Evolutionary conservation across 805 yeast genomes (phyloP), one percentile per base, ranked within the genome.

Genomic region (Metschnikowia corniflorae): DNA sequence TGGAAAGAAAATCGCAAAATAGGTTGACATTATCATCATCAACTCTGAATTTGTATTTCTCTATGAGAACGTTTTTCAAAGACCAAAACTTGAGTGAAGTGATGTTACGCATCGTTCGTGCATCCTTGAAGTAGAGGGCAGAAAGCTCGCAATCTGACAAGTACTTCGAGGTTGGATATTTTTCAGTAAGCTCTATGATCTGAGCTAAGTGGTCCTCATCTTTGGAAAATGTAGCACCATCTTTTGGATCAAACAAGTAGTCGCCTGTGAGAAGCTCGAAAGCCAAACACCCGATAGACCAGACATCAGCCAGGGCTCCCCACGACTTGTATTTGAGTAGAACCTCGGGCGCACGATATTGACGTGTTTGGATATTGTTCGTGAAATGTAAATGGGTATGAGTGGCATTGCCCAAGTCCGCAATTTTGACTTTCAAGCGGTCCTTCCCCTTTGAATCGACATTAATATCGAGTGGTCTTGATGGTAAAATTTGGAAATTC

Each of bases 131-230:
- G 51, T 77, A 73, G 54, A 79, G 76, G 40, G 75, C 55, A 7
- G 85, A 60, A 67, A 29, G 42, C 29, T 80, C 71, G 57, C 74
- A 72, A 31, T 88, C 81, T 46, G 77, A 71, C 59, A 73, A 67
- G 35, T 82, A 58, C 50, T 81, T 54, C 31, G 70, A 65, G 12
- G 75, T 50, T 2, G 95, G 94, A 37, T 83, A 65, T 21, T 75
- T 71, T 1, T 94, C 91, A 35, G 86, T 56, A 13, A 86, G 67
- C 59, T 91, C 97, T 23, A 93, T 80, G 10, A 93, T 86, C 59
- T 93, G 97, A 0, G 97, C 97, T 50, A 93, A 72, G 59, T 93
- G 98, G 58, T 93, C 98, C 55, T 91, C 97, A 59, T 89, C 96
- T 54, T 89, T 89, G 32, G 80, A 58, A 61, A 86, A 91, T 4